Base-by-base conservation (phyloP, 805 yeast species). In the Suhomyces kilbournensis region DNA sequence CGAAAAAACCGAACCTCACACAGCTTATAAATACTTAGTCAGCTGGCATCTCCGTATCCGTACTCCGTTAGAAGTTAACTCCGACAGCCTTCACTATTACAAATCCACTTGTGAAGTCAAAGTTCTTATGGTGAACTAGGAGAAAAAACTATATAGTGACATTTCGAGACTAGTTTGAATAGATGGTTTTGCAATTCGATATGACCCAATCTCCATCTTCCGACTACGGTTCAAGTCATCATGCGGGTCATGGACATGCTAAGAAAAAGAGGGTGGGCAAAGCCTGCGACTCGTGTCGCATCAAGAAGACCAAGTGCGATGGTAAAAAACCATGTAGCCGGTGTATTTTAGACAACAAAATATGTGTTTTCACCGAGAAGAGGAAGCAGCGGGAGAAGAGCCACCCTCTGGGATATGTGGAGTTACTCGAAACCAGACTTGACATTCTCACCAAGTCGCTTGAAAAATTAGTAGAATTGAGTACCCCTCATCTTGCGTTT, bases 261-360 rank as follows among this genome's bases (percentile, higher is more conserved):
- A 71, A 67, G 58, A 82, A 82, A 66, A 80, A 77, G 62, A 64
- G 88, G 54, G 86, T 83, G 3, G 84, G 85, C 10, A 82, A 82
- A 58, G 87, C 87, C 5, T 83, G 88, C 57, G 86, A 83, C 60
- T 76, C 80, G 49, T 83, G 88, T 62, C 70, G 88, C 43, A 72
- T 82, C 51, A 83, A 82, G 60, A 83, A 83, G 67, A 82, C 86
- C 4, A 83, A 82, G 56, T 83, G 88, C 63, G 83, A 82, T 53
- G 88, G 88, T 19, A 75, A 76, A 47, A 80, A 80, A 56, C 87
- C 88, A 0, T 83, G 88, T 58, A 75, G 77, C 35, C 74, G 80
- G 50, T 83, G 88, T 60, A 62, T 72, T 7, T 67, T 72, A 7
- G 85, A 82, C 56, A 83, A 83, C 65, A 81, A 80, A 61, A 74